Evolutionary conservation across 176 grass and related monocot genomes (phyloP).

Genomic region (Avena atlantica): DNA sequence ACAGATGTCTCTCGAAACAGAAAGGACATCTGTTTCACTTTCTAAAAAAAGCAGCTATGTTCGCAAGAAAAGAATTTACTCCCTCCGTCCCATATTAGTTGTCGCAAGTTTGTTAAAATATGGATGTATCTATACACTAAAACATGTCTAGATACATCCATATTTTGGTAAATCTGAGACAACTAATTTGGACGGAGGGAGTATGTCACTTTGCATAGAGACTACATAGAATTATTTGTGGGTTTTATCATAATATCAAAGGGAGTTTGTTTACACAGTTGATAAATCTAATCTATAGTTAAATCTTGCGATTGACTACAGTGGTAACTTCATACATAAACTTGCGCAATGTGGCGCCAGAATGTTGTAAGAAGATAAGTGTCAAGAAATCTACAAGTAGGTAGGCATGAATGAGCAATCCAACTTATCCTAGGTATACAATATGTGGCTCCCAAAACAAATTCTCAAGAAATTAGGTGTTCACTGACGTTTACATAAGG

Average conservation of each 20-base stretch:
- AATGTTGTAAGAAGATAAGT: background rate
- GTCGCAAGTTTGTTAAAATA: too few relatives aligned
- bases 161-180: too few relatives aligned
- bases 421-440: background rate
- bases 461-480: background rate
- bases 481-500: constrained; percentile 9
- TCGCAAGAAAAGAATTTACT: too few relatives aligned
- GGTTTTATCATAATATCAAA: background rate
- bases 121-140: too few relatives aligned
- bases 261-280: background rate
- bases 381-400: background rate
- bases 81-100: too few relatives aligned
- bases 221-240: background rate
- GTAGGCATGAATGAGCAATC: constrained; percentile 9
- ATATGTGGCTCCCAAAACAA: background rate
- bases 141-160: too few relatives aligned
- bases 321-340: too few relatives aligned
- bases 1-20: background rate
- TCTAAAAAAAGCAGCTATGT: too few relatives aligned
- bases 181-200: too few relatives aligned
- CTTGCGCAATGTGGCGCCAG: background rate
- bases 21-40: too few relatives aligned
- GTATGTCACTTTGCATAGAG: background rate
- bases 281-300: background rate
- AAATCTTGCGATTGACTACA: background rate